Percentiles rank a stretch among this genome's conserved stretches.
These are phyloP conservation scores for Mycena leptocephala DNA, from an alignment of 768 basidiomycete genomes.

Conservation along the genomic window DNA sequence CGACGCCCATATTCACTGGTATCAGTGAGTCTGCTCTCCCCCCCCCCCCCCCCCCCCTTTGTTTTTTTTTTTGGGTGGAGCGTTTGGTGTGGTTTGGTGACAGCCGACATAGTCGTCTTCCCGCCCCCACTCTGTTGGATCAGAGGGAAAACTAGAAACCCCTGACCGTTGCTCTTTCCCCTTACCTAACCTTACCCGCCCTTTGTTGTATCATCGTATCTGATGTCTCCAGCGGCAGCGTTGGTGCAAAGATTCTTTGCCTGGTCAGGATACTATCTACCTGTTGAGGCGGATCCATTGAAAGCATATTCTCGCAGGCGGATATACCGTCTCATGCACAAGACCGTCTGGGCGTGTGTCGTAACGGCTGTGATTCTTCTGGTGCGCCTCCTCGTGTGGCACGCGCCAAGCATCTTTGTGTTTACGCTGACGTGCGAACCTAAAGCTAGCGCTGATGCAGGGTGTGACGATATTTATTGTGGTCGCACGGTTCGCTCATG, in stretches of 20 bases:
- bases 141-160: too few species aligned
- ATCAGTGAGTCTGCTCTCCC: neutral
- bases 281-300: neutral
- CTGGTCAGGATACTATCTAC: neutral
- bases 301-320: neutral
- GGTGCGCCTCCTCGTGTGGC: neutral
- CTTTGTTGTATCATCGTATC: neutral
- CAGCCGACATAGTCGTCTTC: too few species aligned
- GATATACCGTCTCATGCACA: too few species aligned
- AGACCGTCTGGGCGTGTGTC: neutral
- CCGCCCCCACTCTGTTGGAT: too few species aligned
- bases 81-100: too few species aligned
- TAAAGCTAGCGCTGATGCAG: conserved; percentile 4
- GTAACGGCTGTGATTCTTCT: neutral
- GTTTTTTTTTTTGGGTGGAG: too few species aligned
- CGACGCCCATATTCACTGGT: too few species aligned
- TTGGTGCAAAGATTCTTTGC: neutral
- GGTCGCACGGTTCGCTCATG: neutral
- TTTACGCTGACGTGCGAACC: neutral
- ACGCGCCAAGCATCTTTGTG: neutral
- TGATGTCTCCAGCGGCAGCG: neutral
- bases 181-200: neutral
- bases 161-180: too few species aligned
- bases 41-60: too few species aligned
- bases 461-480: neutral